Percentiles rank a stretch among this genome's conserved stretches.
These are phyloP conservation scores for Myxozyma vanderwaltii DNA, from an alignment of 805 yeast species.

Conservation along the genomic window DNA sequence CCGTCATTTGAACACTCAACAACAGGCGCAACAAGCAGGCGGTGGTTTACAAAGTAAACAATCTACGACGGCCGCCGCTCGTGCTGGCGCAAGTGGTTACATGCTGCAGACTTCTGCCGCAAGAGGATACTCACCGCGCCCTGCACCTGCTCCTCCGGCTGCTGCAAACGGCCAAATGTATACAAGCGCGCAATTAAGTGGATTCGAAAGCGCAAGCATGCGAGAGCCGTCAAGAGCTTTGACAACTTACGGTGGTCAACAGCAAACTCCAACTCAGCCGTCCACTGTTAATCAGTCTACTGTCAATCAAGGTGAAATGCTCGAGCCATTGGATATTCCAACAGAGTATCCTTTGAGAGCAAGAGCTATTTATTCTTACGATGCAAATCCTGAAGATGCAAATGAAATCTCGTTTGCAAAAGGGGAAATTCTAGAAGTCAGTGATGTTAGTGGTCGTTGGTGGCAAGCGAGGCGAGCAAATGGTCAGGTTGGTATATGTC, in stretches of 20 bases:
- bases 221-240: constrained; percentile 23
- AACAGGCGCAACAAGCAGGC: not conserved
- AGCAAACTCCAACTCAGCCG: not conserved
- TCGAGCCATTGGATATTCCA: constrained; percentile 36
- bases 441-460: constrained; percentile 95
- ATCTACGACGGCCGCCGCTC: too few relatives aligned
- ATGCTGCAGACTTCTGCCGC: not conserved
- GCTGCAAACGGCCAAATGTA: constrained; percentile 36
- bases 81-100: not conserved
- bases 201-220: constrained; percentile 45
- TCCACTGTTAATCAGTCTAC: too few relatives aligned
- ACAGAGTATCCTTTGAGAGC: constrained; percentile 79
- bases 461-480: constrained; percentile 92
- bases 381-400: constrained; percentile 88
- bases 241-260: not conserved
- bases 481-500: constrained; percentile 96
- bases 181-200: constrained; percentile 45
- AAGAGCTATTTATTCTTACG: constrained; percentile 80
- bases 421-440: constrained; percentile 88
- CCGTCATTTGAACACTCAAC: not conserved
- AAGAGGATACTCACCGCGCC: constrained; percentile 9
- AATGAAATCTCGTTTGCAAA: constrained; percentile 88
- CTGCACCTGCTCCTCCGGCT: constrained; percentile 1
- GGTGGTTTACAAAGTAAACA: too few relatives aligned
- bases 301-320: not conserved